Conservation (phyloP, 345 rosid genomes). For the Eucalyptus sideroxylon region DNA sequence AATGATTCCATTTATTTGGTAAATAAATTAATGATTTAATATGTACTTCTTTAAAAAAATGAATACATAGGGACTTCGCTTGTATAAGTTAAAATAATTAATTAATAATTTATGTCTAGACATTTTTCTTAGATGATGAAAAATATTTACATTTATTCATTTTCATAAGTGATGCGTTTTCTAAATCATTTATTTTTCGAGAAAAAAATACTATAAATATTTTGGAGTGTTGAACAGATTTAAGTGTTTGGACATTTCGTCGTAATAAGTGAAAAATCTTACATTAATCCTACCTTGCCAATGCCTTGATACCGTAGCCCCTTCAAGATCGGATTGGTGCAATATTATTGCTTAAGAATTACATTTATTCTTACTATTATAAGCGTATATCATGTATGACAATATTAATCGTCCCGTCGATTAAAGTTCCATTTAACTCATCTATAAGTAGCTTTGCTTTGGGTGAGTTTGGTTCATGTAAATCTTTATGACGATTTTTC, state of each 20-base stretch:
- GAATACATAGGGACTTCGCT: accelerated
- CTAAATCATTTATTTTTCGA: too few species aligned
- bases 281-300: not conserved
- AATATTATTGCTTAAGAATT: not conserved
- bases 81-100: too few species aligned
- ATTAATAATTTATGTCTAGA: too few species aligned
- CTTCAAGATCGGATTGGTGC: not conserved
- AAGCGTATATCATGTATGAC: not conserved
- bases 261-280: not conserved
- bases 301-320: not conserved
- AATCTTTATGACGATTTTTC: not conserved
- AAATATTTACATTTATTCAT: too few species aligned
- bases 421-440: not conserved
- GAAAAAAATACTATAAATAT: too few species aligned
- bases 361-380: not conserved
- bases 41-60: too few species aligned
- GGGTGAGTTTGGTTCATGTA: not conserved
- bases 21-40: not conserved
- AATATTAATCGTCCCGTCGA: not conserved
- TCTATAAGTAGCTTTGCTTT: not conserved
- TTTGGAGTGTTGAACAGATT: not conserved
- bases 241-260: not conserved
- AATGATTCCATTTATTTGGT: not conserved
- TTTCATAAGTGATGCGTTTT: too few species aligned
- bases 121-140: too few species aligned